A percentile compares a stretch with the other conserved stretches of the same genome.
Evolutionary conservation across 768 basidiomycete genomes (phyloP).

Genomic region (Daedaleopsis nitida): DNA sequence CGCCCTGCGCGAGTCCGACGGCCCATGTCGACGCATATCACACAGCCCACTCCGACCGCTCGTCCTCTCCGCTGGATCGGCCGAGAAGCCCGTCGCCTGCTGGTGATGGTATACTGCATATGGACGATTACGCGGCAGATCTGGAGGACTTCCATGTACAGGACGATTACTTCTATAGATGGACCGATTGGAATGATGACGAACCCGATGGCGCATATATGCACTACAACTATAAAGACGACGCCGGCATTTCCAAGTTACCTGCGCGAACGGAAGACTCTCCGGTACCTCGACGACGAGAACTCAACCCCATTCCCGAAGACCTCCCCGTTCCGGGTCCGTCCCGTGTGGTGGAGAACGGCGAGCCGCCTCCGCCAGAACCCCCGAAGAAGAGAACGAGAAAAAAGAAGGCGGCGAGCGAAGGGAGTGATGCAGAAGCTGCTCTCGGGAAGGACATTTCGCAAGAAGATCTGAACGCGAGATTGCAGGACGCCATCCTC

Average conservation of each 20-base stretch:
- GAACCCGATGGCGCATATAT: constrained; percentile 34
- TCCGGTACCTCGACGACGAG: background rate
- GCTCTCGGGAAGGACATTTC: constrained; percentile 22
- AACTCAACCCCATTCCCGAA: background rate
- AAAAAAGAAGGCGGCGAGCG: constrained; percentile 17
- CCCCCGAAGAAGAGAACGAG: constrained; percentile 11
- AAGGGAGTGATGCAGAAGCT: constrained; percentile 5
- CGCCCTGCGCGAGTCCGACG: constrained; percentile 12
- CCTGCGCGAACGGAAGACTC: background rate
- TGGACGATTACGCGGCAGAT: background rate
- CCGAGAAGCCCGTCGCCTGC: constrained; percentile 4
- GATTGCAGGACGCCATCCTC: constrained; percentile 45
- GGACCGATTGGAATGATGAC: constrained; percentile 10
- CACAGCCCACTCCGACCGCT: background rate
- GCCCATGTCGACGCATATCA: constrained; percentile 13
- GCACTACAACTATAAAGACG: constrained; percentile 35
- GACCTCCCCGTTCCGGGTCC: background rate
- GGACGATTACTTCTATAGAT: background rate
- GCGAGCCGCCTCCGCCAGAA: background rate
- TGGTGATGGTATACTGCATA: background rate
- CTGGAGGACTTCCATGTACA: background rate
- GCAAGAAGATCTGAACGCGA: constrained; percentile 45
- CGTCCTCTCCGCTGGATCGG: background rate
- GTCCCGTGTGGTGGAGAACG: background rate
- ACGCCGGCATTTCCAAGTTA: background rate